A percentile compares a stretch with the other conserved stretches of the same genome.
Conservation (phyloP, 169 alveolate genomes). For the Plasmodium relictum region DNA sequence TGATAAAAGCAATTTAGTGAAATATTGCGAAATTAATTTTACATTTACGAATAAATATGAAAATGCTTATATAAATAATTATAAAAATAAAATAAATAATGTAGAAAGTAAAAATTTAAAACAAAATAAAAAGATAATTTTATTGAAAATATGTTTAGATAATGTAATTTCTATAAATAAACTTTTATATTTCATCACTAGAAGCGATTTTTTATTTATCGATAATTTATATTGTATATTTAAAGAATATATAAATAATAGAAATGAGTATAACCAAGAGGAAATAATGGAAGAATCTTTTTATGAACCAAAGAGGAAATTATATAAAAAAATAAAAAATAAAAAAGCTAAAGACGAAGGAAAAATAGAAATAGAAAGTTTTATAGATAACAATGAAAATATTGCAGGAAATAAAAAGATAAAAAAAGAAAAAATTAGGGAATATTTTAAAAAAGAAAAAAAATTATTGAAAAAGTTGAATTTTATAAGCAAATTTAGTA, state of each 20-base stretch:
- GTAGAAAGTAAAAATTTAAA: slow-evolving; percentile 2
- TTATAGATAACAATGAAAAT: background rate
- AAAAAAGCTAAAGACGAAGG: slow-evolving; percentile 7
- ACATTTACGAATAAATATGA: background rate
- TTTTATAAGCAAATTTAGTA: slow-evolving; percentile 15
- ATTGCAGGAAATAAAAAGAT: slow-evolving; percentile 1
- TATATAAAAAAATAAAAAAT: background rate
- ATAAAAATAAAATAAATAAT: slow-evolving; percentile 1
- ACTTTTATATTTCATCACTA: slow-evolving; percentile 36
- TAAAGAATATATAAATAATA: slow-evolving; percentile 24
- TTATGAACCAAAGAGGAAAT: background rate
- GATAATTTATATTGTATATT: slow-evolving; percentile 49
- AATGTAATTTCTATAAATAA: slow-evolving; percentile 48
- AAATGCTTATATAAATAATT: slow-evolving; percentile 3
- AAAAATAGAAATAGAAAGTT: slow-evolving; percentile 1
- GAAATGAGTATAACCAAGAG: slow-evolving; percentile 23
- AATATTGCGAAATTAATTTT: background rate
- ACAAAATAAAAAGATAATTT: slow-evolving; percentile 17
- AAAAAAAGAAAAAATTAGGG: slow-evolving; percentile 26
- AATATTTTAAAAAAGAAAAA: slow-evolving; percentile 59
- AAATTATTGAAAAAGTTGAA: slow-evolving; percentile 49
- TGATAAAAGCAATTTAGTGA: slow-evolving; percentile 11
- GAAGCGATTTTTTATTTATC: slow-evolving; percentile 52
- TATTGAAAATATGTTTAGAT: slow-evolving; percentile 30
- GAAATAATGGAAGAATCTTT: background rate